Percentiles rank a stretch among this genome's conserved stretches.
These are phyloP conservation scores for Penicillium diatomitis DNA, from an alignment of 495 filamentous ascomycete genomes.

Conservation along the genomic window DNA sequence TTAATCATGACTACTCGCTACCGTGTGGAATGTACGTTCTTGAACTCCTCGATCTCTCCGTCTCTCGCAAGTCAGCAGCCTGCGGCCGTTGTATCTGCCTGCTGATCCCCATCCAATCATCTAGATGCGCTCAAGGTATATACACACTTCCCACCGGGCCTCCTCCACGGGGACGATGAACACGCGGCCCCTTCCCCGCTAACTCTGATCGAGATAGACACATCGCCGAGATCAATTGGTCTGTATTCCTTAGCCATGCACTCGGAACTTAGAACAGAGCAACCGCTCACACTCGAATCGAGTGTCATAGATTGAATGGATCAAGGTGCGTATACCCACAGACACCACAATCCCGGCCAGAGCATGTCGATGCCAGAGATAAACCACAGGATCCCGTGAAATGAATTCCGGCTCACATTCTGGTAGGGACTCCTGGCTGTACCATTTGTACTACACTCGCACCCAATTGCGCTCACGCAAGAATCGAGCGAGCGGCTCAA, in stretches of 20 bases:
- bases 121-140: slow-evolving; percentile 72
- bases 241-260: slow-evolving; percentile 5
- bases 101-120: slow-evolving; percentile 11
- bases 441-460: slow-evolving; percentile 93
- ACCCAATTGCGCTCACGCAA: slow-evolving; percentile 77
- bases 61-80: neutral
- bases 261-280: no score
- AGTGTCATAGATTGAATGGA: slow-evolving; percentile 52
- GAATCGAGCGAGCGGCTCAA: slow-evolving; percentile 34
- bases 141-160: neutral
- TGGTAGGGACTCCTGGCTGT: slow-evolving; percentile 79
- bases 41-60: neutral
- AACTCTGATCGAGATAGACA: slow-evolving; percentile 39
- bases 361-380: no score
- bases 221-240: slow-evolving; percentile 85
- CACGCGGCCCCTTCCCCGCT: slow-evolving; percentile 5
- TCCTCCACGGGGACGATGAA: neutral
- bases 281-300: no score
- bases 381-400: no score
- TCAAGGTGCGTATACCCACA: slow-evolving; percentile 42
- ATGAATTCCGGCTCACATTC: no score
- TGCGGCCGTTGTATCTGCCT: slow-evolving; percentile 1
- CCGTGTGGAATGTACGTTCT: slow-evolving; percentile 69
- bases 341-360: neutral
- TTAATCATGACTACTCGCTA: slow-evolving; percentile 78